These are phyloP conservation scores for Amanita muscaria DNA, from an alignment of 768 basidiomycete species.

Conservation along the genomic window DNA sequence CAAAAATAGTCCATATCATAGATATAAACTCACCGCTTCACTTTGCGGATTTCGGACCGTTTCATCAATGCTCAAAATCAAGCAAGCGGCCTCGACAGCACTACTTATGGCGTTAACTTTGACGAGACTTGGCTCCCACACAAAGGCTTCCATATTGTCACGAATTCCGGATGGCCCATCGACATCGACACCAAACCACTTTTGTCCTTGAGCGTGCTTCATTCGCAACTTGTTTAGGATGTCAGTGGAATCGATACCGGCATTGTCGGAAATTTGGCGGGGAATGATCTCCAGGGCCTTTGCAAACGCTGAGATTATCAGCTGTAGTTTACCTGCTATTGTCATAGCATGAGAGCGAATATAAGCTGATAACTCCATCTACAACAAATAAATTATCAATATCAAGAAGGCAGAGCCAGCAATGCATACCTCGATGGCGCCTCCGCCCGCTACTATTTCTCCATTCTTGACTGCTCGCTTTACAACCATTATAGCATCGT, in stretches of 20 bases:
- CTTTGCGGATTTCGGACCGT: constrained; percentile 94
- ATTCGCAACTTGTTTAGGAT: constrained; percentile 95
- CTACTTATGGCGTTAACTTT: constrained; percentile 94
- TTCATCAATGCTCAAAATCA: constrained; percentile 95
- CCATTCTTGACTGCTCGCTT: constrained; percentile 94
- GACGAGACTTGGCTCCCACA: constrained; percentile 96
- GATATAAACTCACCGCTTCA: constrained; percentile 58
- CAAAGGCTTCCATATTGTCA: constrained; percentile 95
- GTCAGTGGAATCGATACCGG: constrained; percentile 95
- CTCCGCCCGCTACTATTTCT: constrained; percentile 95
- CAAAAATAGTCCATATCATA: background rate
- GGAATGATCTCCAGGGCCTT: constrained; percentile 97
- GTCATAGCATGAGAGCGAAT: constrained; percentile 85
- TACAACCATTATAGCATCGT: constrained; percentile 99
- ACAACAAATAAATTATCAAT: constrained; percentile 4
- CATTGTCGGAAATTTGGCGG: constrained; percentile 97
- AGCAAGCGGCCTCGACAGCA: constrained; percentile 91
- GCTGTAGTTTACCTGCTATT: constrained; percentile 92
- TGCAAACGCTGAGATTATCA: constrained; percentile 92
- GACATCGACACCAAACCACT: constrained; percentile 92
- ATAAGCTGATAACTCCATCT: constrained; percentile 98
- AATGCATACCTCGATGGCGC: constrained; percentile 79
- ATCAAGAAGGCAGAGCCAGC: background rate
- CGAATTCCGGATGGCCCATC: constrained; percentile 83
- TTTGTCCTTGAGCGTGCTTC: constrained; percentile 84